Evolutionary conservation across 495 filamentous ascomycete species (phyloP), one percentile per base, ranked within the genome.

Genomic region (Aspergillus taichungensis): DNA sequence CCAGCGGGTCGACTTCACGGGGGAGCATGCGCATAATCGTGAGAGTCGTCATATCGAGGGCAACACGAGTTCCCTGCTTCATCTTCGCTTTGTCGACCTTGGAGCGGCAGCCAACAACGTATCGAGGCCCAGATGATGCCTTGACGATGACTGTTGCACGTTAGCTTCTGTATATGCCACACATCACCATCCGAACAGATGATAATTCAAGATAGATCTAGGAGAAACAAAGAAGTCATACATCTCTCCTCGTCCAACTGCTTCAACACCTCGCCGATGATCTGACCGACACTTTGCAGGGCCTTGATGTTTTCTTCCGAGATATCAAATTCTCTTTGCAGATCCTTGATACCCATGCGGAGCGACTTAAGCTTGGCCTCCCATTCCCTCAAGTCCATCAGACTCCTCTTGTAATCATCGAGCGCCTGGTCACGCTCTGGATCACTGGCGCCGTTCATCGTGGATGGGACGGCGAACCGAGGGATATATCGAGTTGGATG

Each of bases 11-110:
- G 51, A 99, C 94, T 72, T 99, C 94, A 53, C 94, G 87, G 34
- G 94, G 94, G 34, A 99, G 71, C 94, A 99, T 99, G 47, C 94
- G 87, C 94, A 99, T 99, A 66, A 99, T 99, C 27, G 94, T 99
- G 50, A 99, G 83, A 11, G 94, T 99, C 32, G 94, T 99, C 94
- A 99, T 99, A 63, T 99, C 94, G 43, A 99, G 85, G 35, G 94
- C 92, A 47, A 99, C 94, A 55, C 94, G 88, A 4, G 90, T 95
- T 51, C 94, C 94, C 69, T 99, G 94, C 75, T 96, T 96, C 54
- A 99, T 74, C 73, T 95, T 95, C 43, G 74, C 68, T 65, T 94
- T 96, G 68, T 97, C 92, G 53, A 99, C 92, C 68, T 97, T 97
- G 31, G 89, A 95, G 45, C 94, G 83, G 72, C 94, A 99, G 41